A percentile compares a stretch with the other conserved stretches of the same genome.
These are phyloP conservation scores for Dactylellina cionopaga DNA, from an alignment of 2,329 filamentous ascomycete species.

Conservation along the genomic window DNA sequence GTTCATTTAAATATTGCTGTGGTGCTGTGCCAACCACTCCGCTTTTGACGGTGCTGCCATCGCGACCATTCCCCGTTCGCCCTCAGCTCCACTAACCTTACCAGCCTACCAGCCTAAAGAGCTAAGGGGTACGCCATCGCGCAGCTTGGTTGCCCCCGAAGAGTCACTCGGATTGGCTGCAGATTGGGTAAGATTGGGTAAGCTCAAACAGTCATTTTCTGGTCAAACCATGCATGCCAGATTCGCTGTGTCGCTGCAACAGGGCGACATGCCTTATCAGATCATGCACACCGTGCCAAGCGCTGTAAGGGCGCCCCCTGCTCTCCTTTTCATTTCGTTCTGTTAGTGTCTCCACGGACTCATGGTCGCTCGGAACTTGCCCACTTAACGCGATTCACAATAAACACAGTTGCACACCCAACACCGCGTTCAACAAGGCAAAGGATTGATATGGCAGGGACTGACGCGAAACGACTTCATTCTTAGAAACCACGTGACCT, in stretches of 20 bases:
- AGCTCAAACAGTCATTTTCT: not conserved
- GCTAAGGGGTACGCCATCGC: constrained; percentile 5
- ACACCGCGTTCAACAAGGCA: not conserved
- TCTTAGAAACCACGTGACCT: too few relatives aligned
- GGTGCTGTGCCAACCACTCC: too few relatives aligned
- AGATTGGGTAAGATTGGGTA: not conserved
- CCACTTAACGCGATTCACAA: constrained; percentile 25
- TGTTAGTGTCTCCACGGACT: not conserved
- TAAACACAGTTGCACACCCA: constrained; percentile 13
- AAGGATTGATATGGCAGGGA: not conserved
- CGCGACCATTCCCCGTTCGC: too few relatives aligned
- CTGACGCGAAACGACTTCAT: not conserved
- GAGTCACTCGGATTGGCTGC: not conserved
- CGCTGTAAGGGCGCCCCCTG: not conserved
- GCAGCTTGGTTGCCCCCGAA: not conserved
- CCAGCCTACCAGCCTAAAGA: not conserved
- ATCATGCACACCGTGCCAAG: constrained; percentile 23
- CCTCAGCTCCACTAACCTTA: too few relatives aligned
- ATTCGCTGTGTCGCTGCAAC: too few relatives aligned
- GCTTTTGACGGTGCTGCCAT: constrained; percentile 1
- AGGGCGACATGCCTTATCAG: constrained; percentile 28
- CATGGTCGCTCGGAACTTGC: too few relatives aligned
- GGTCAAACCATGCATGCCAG: too few relatives aligned
- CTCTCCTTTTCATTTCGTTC: not conserved
- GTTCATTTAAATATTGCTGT: too few relatives aligned